Evolutionary conservation across 208 protist genomes (phyloP), one percentile per base, ranked within the genome.

Genomic region (Leishmania gerbilli): DNA sequence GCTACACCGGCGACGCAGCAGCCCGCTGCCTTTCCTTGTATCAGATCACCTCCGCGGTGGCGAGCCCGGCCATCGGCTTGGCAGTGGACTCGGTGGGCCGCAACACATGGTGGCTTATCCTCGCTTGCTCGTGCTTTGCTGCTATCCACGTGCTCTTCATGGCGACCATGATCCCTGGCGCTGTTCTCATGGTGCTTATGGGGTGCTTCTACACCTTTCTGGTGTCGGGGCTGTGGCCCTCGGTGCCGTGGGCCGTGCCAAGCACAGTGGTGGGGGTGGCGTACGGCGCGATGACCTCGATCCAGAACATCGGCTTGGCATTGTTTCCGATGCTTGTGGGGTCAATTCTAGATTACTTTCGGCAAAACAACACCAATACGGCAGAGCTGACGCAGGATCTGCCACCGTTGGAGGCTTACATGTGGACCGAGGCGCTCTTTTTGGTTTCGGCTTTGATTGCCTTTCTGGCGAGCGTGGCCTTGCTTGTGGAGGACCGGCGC

Each of bases 271-370:
- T 97, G 13, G 95, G 93, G 21, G 86, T 97, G 8, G 90, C 97
- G 24, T 98, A 97, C 72, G 97, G 97, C 51, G 83, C 93, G 65
- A 98, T 98, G 95, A 98, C 95, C 11, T 89, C 95, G 13, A 81
- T 97, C 42, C 95, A 98, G 82, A 98, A 98, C 78, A 91, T 93
- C 71, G 94, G 94, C 21, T 80, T 97, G n/a, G 92, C 92, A 9
- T 77, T 87, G 4, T 93, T 97, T 68, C 91, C 94, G 0, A 88
- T 93, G 67, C 74, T 91, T 49, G 87, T 93, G 49, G 95, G 94
- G 21, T 65, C 58, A 15, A 91, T 96, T 17, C 88, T 96, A 27
- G 95, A 96, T 34, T 82, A 69, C 24, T 89, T 95, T 83, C 80
- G 60, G 64, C 69, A 49, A 19, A 56, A 17, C 34, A 40, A 40